A percentile compares a stretch with the other conserved stretches of the same genome.
These are phyloP conservation scores for Didymella exigua DNA, from an alignment of 2,329 filamentous ascomycete species.

Conservation along the genomic window DNA sequence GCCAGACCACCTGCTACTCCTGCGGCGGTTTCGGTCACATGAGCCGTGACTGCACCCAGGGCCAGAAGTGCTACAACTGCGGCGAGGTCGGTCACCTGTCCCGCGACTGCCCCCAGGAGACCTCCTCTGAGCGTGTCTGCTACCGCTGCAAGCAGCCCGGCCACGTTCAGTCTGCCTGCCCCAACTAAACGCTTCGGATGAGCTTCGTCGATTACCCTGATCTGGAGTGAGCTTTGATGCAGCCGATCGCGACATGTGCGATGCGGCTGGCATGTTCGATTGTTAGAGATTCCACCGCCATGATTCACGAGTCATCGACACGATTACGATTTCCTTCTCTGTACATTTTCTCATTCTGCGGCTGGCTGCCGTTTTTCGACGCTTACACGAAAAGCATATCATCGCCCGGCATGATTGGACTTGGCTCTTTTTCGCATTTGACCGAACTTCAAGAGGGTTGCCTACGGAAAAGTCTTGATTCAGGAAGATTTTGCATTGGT, in stretches of 20 bases:
- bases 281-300: slow-evolving; percentile 34
- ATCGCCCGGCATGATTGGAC: slow-evolving; percentile 47
- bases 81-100: slow-evolving; percentile 92
- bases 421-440: slow-evolving; percentile 42
- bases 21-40: slow-evolving; percentile 97
- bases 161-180: slow-evolving; percentile 93
- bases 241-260: slow-evolving; percentile 26
- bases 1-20: slow-evolving; percentile 82
- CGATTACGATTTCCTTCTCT: slow-evolving; percentile 47
- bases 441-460: slow-evolving; percentile 43
- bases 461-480: slow-evolving; percentile 44
- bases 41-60: slow-evolving; percentile 97
- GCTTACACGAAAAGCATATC: slow-evolving; percentile 47
- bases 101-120: slow-evolving; percentile 94
- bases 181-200: slow-evolving; percentile 64
- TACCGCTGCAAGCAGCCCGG: slow-evolving; percentile 92
- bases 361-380: slow-evolving; percentile 47
- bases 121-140: slow-evolving; percentile 90
- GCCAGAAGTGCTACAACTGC: slow-evolving; percentile 99
- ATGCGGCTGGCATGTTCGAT: slow-evolving; percentile 32
- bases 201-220: slow-evolving; percentile 38
- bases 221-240: slow-evolving; percentile 39
- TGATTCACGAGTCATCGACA: slow-evolving; percentile 42
- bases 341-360: slow-evolving; percentile 50
- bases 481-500: slow-evolving; percentile 44